Evolutionary conservation across 1,284 basidiomycete species (phyloP).

Genomic region (Apiotrichum veenhuisii): DNA sequence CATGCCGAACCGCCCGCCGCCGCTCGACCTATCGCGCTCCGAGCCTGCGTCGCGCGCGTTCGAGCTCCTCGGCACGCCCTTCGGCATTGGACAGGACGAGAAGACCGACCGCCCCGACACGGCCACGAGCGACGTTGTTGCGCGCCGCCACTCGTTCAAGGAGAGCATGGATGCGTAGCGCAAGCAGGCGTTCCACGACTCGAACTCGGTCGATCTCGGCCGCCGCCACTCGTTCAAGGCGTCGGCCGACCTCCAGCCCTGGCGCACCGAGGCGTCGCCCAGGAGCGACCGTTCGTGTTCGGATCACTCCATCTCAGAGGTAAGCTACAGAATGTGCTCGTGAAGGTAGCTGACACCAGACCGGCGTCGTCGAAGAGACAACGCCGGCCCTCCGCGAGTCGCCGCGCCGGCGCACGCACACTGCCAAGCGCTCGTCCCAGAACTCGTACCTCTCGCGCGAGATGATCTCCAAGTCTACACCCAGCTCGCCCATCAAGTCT

Average conservation of each 20-base stretch:
- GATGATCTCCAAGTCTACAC: constrained; percentile 1
- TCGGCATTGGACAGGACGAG: neutral
- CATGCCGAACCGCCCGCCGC: constrained; percentile 3
- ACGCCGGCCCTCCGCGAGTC: neutral
- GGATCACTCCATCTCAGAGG: constrained; percentile 1
- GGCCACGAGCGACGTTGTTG: neutral
- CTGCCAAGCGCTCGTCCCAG: constrained; percentile 19
- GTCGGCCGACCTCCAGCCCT: neutral
- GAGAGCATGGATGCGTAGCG: neutral
- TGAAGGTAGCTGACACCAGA: neutral
- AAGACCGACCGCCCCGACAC: neutral
- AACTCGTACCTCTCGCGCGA: constrained; percentile 15
- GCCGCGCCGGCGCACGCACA: constrained; percentile 10
- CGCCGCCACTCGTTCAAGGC: constrained; percentile 6
- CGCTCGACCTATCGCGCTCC: constrained; percentile 6
- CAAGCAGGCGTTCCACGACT: constrained; percentile 1
- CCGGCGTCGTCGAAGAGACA: neutral
- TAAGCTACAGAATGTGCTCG: neutral
- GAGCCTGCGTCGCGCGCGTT: constrained; percentile 6
- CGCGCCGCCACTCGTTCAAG: neutral
- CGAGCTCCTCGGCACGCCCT: neutral
- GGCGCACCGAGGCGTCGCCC: neutral
- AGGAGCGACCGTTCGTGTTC: neutral
- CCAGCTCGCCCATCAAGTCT: constrained; percentile 5
- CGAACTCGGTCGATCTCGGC: neutral